Conservation (phyloP, 345 rosid species). For the Tarenaya hassleriana region DNA sequence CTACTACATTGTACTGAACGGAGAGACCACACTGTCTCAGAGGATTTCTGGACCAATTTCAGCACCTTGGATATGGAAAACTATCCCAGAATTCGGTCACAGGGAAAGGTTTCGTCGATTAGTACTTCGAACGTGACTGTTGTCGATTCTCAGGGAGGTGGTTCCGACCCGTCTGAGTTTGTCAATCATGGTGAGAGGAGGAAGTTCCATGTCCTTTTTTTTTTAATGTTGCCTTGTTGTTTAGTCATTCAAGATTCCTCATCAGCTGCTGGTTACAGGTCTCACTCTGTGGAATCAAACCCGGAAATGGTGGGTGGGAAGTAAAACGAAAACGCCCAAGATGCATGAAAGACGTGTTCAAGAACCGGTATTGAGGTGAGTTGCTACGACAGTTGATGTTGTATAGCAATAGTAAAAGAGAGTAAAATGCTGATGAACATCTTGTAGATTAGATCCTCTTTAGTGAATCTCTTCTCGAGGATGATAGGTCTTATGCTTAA, state of each 20-base stretch:
- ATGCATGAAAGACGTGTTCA: conserved; percentile 25
- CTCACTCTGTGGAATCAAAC: conserved; percentile 69
- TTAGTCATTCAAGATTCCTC: background rate
- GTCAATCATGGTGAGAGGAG: conserved; percentile 56
- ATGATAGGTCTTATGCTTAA: too few relatives aligned
- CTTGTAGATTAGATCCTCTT: too few relatives aligned
- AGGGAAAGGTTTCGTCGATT: conserved; percentile 57
- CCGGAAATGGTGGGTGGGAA: conserved; percentile 60
- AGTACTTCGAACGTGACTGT: conserved; percentile 35
- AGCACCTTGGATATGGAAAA: conserved; percentile 57
- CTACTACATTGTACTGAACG: conserved; percentile 17
- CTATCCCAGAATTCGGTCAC: conserved; percentile 40
- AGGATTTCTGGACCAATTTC: conserved; percentile 59
- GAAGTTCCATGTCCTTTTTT: background rate
- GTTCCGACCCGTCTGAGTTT: conserved; percentile 41
- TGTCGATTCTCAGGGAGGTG: conserved; percentile 31
- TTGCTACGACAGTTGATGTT: conserved; percentile 9
- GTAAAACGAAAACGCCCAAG: conserved; percentile 40
- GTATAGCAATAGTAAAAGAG: too few relatives aligned
- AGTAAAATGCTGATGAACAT: conserved; percentile 6
- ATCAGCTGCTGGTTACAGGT: conserved; percentile 34
- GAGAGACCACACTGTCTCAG: conserved; percentile 37
- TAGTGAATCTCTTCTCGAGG: too few relatives aligned
- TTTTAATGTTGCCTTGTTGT: background rate
- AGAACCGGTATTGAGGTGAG: conserved; percentile 57